phyloP scores from a whole-genome alignment of 441 rosid genomes.

The Breynia disticha region DNA sequence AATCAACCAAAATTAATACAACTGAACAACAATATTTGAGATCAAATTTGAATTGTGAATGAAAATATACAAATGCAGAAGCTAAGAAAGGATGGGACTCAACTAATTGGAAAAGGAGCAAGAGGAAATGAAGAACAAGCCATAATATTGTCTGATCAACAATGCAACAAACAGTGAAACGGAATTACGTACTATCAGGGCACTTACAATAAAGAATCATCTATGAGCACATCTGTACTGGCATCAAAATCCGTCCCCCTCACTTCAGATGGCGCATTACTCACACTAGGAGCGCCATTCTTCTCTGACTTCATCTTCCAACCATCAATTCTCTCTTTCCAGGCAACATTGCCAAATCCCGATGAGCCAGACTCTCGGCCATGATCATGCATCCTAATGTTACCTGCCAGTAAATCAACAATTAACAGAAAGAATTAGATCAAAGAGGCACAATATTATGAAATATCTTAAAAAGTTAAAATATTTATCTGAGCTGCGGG shows the following conservation, averaged over 20 bases:
- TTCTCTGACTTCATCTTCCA: conserved; percentile 35
- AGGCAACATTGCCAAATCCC: conserved; percentile 27
- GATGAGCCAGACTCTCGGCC: conserved; percentile 20
- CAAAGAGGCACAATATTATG: not conserved
- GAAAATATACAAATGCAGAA: too few species aligned
- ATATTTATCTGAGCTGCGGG: too few species aligned
- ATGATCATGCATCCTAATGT: conserved; percentile 19
- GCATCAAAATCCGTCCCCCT: conserved; percentile 28
- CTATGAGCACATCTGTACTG: conserved; percentile 25
- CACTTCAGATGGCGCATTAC: conserved; percentile 30
- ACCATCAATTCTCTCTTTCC: conserved; percentile 33
- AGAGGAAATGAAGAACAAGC: too few species aligned
- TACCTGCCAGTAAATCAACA: conserved; percentile 17
- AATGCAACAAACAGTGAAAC: too few species aligned
- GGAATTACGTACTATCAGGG: not conserved
- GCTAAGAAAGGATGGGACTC: too few species aligned
- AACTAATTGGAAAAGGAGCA: too few species aligned
- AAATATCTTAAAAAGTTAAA: not conserved
- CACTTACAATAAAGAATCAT: conserved; percentile 27
- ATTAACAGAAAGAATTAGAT: too few species aligned
- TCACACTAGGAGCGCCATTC: conserved; percentile 25
- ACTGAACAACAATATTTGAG: too few species aligned
- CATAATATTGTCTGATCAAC: too few species aligned
- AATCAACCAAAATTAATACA: too few species aligned
- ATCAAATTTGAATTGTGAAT: too few species aligned